A percentile compares a stretch with the other conserved stretches of the same genome.
Evolutionary conservation across 306 rosid genomes (phyloP).

Genomic region (Gynostemma pentaphyllum): DNA sequence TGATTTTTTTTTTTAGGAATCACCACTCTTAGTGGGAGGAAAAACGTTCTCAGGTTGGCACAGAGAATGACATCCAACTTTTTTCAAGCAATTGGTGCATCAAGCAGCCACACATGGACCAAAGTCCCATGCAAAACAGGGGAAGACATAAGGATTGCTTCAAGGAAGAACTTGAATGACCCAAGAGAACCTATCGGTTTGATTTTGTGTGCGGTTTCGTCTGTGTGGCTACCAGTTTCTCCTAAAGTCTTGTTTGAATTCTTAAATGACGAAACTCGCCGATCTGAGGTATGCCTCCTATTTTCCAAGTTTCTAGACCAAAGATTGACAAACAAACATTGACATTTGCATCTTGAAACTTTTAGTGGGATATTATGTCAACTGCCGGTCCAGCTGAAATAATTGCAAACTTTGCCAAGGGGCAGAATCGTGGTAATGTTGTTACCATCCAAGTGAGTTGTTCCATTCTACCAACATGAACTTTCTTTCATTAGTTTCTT

Average conservation of each 20-base stretch:
- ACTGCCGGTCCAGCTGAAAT: slow-evolving; percentile 51
- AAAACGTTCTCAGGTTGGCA: slow-evolving; percentile 76
- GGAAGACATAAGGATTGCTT: slow-evolving; percentile 70
- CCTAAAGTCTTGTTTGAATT: slow-evolving; percentile 60
- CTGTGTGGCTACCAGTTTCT: slow-evolving; percentile 78
- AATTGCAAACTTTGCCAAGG: slow-evolving; percentile 74
- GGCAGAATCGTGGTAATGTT: slow-evolving; percentile 91
- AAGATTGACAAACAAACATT: slow-evolving; percentile 7
- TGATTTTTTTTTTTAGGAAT: slow-evolving; percentile 42
- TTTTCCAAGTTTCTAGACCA: not conserved
- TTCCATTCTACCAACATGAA: not conserved
- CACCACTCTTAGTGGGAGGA: slow-evolving; percentile 85
- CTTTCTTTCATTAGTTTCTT: not conserved
- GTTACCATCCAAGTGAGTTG: slow-evolving; percentile 69
- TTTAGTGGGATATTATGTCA: slow-evolving; percentile 82
- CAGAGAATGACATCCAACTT: slow-evolving; percentile 81
- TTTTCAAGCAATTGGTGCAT: slow-evolving; percentile 78
- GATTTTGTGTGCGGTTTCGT: slow-evolving; percentile 85
- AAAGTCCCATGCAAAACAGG: slow-evolving; percentile 75
- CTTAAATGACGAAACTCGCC: slow-evolving; percentile 66
- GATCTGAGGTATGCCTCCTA: slow-evolving; percentile 45
- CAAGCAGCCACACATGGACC: slow-evolving; percentile 75
- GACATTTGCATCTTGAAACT: slow-evolving; percentile 11
- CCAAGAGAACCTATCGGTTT: slow-evolving; percentile 86
- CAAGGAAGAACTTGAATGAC: slow-evolving; percentile 88